Conservation (phyloP, 768 basidiomycete genomes). For the Trametes gibbosa region DNA sequence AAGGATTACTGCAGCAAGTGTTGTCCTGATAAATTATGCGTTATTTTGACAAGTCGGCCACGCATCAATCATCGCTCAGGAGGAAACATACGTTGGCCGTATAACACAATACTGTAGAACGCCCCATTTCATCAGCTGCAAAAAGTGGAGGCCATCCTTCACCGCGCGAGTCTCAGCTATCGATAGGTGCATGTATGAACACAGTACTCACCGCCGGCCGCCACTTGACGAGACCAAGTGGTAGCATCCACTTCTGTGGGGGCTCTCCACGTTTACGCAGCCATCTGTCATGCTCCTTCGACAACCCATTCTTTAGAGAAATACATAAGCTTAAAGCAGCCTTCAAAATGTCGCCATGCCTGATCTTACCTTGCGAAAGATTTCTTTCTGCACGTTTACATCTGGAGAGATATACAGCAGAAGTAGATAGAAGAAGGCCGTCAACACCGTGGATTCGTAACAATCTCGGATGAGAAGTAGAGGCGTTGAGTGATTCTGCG, state of each 20-base stretch:
- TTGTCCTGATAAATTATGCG: constrained; percentile 40
- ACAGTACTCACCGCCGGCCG: constrained; percentile 51
- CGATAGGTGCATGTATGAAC: background rate
- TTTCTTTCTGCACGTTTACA: constrained; percentile 54
- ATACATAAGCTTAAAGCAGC: background rate
- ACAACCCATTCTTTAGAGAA: constrained; percentile 42
- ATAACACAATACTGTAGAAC: constrained; percentile 72
- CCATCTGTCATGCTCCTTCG: constrained; percentile 49
- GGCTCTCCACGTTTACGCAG: constrained; percentile 42
- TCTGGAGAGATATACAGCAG: constrained; percentile 67
- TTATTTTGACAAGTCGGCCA: background rate
- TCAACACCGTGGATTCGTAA: constrained; percentile 75
- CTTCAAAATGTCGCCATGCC: background rate
- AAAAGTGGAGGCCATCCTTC: constrained; percentile 66
- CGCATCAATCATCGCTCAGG: background rate
- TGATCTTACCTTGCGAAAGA: constrained; percentile 46
- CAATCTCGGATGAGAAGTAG: constrained; percentile 67
- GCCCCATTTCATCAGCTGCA: constrained; percentile 76
- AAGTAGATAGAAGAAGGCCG: constrained; percentile 77
- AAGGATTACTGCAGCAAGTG: constrained; percentile 58
- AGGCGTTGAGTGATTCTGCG: constrained; percentile 63
- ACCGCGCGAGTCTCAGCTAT: background rate
- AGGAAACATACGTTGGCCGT: constrained; percentile 47
- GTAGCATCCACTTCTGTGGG: constrained; percentile 65
- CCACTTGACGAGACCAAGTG: constrained; percentile 58